Base-by-base conservation (phyloP, 2,329 filamentous ascomycete genomes). In the Fusarium nygamai region DNA sequence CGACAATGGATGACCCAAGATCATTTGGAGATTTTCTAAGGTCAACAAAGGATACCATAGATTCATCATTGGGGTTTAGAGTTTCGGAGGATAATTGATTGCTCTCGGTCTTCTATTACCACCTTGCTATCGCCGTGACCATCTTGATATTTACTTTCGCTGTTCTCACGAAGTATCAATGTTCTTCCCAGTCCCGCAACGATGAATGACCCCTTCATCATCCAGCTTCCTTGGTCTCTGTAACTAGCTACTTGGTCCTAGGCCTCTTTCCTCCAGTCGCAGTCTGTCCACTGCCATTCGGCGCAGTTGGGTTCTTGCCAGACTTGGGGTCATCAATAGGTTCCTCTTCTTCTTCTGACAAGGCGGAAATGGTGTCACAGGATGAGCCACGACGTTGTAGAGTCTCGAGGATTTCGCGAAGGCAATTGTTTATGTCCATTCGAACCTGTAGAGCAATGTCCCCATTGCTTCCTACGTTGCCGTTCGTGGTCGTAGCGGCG, bases 71-170 rank as follows among this genome's bases (percentile, higher is more conserved):
- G 1, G 7, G 8, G 19, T 1, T 46, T 13, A 4, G 24, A 14
- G 24, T 29, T 47, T 22, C 8, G 6, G 24, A 16, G 2, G 24
- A 29, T 14, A 29, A 47, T 47, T 29, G 24, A 47, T 20, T 29
- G 12, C 0, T 5, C 0, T 47, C 2, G 12, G 19, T 29, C 1
- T 20, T 14, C 12, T 47, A 10, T 8, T 10, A 1, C 17, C 0
- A 22, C 1, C 4, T 29, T 27, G 12, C 19, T 8, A 46, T 10
- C 12, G 1, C 17, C 5, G 27, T 29, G 27, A 22, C 24, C 6
- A 22, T 6, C 9, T 22, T 22, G 6, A 48, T 29, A 6, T 5
- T 16, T 48, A 5, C 11, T 47, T 29, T 29, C 13, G 0, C 13
- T 48, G 13, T 48, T 48, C 19, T 16, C 13, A 11, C 3, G 13